Base-by-base conservation (phyloP, 2,329 filamentous ascomycete species). In the Exserohilum rostratum region DNA sequence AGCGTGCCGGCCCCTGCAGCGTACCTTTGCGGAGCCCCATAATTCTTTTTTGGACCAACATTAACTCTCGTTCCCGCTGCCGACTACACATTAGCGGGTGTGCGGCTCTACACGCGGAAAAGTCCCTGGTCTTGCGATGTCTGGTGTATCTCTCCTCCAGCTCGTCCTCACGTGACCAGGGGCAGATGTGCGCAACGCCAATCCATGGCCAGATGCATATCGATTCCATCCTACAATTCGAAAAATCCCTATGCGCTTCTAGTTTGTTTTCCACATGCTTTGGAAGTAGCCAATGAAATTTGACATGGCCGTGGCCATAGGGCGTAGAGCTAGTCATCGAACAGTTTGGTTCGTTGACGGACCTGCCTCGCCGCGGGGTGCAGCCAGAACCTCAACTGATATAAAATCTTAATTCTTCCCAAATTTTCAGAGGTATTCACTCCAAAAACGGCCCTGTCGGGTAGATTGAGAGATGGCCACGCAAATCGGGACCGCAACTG, bases 381-480 rank as follows among this genome's bases (percentile, higher is more conserved):
- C n/a, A n/a, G n/a, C 27, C 38, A 42, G 7, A n/a, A 13, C 2
- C 9, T n/a, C n/a, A n/a, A n/a, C n/a, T n/a, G n/a, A 2, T 15
- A 31, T 5, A 18, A 38, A 15, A 42, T n/a, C 2, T 17, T 0
- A 30, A 1, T 29, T 20, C 5, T 12, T 3, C 3, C 6, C 5
- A n/a, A 3, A 38, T 7, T 4, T 27, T 18, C 25, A 22, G 12
- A 6, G 25, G 12, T 15, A 15, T 12, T 25, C n/a, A 25, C 12
- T 13, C 22, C 9, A 25, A 39, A 25, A 39, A 4, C n/a, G 6
- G 18, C 7, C 11, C 6, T 12, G 5, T 25, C 3, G 11, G 17
- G 18, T 3, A 25, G 4, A 15, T 30, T 5, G 22, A 4, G 37
- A 40, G 22, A 58, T 58, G 52, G 40, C 31, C 25, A 56, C 53